These are phyloP conservation scores for Phtheirospermum japonicum DNA, from an alignment of 257 asterid genomes.

Conservation along the genomic window DNA sequence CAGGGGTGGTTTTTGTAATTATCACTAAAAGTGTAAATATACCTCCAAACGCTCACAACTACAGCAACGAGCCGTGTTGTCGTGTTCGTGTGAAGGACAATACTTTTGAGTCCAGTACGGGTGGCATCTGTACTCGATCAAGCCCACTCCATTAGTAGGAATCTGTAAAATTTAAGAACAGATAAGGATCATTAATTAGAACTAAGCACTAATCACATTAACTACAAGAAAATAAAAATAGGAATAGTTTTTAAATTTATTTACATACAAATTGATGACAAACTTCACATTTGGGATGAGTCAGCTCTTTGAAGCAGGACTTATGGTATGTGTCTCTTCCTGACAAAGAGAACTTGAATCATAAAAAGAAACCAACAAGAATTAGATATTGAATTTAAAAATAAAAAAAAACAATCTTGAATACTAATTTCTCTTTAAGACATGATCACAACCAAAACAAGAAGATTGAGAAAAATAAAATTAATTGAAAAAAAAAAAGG, in stretches of 20 bases:
- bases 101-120: slow-evolving; percentile 94
- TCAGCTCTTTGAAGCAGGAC: slow-evolving; percentile 92
- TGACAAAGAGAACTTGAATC: slow-evolving; percentile 89
- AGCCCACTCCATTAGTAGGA: slow-evolving; percentile 74
- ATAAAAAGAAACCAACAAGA: slow-evolving; percentile 48
- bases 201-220: background rate
- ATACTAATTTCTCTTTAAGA: background rate
- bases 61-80: slow-evolving; percentile 79
- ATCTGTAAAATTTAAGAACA: slow-evolving; percentile 44
- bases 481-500: too few species aligned
- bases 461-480: background rate
- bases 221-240: too few species aligned
- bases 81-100: slow-evolving; percentile 91
- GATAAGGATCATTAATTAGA: background rate
- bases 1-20: background rate
- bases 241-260: too few species aligned
- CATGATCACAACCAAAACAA: background rate
- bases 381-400: slow-evolving; percentile 22
- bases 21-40: background rate
- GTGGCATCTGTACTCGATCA: slow-evolving; percentile 97
- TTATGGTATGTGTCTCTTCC: slow-evolving; percentile 77
- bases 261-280: slow-evolving; percentile 75
- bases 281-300: slow-evolving; percentile 95
- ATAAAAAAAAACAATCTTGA: background rate
- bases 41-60: slow-evolving; percentile 99